Evolutionary conservation across 805 yeast genomes (phyloP).

Genomic region (Millerozyma acaciae): DNA sequence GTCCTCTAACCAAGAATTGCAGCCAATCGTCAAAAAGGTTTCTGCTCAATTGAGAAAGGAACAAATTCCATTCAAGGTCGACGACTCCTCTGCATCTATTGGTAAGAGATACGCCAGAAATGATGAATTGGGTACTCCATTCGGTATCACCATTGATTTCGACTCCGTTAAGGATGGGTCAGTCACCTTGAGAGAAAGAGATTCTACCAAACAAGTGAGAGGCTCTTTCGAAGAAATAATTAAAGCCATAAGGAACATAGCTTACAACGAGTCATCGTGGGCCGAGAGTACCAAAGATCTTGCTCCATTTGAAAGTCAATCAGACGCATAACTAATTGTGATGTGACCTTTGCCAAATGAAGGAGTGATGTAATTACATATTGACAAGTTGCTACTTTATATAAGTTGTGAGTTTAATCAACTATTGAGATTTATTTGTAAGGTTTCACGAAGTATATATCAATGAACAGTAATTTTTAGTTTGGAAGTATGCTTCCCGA

Average conservation of each 20-base stretch:
- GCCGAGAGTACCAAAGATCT: conserved; percentile 74
- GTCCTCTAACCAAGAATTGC: conserved; percentile 76
- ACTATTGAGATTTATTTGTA: no score
- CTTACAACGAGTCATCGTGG: conserved; percentile 78
- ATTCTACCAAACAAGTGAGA: conserved; percentile 93
- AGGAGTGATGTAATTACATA: no score
- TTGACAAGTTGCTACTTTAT: no score
- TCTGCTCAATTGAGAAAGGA: conserved; percentile 67
- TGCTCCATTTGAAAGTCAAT: conserved; percentile 71
- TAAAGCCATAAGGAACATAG: conserved; percentile 69
- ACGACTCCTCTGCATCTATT: conserved; percentile 94
- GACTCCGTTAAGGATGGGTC: conserved; percentile 85
- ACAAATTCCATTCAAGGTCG: conserved; percentile 92
- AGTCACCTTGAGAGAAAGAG: conserved; percentile 95
- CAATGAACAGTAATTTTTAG: no score
- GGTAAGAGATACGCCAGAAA: conserved; percentile 98
- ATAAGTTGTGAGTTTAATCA: no score
- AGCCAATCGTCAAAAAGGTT: conserved; percentile 68
- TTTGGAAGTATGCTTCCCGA: no score
- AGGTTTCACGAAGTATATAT: no score
- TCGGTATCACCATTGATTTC: conserved; percentile 95
- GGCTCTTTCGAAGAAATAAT: conserved; percentile 72
- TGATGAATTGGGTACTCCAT: conserved; percentile 98
- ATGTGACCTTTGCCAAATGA: no score
- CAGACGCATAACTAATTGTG: conserved; percentile 16